A percentile compares a stretch with the other conserved stretches of the same genome.
Conservation (phyloP, 1,284 basidiomycete genomes). For the Rhodofomes roseus region DNA sequence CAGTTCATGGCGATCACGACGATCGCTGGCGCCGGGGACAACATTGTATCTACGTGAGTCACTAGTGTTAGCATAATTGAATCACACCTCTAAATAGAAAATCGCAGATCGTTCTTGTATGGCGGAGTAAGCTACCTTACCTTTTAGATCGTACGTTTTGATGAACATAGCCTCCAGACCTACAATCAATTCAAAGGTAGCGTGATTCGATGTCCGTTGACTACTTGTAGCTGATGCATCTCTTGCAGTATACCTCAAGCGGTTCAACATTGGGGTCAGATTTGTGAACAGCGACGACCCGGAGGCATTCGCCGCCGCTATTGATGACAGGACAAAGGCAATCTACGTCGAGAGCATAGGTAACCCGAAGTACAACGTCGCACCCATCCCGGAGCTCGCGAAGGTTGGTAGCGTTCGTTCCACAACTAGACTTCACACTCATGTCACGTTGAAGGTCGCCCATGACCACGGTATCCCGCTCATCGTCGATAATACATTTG, state of each 20-base stretch:
- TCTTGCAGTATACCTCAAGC: conserved; percentile 65
- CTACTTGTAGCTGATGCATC: neutral
- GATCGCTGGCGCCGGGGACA: conserved; percentile 72
- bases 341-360: conserved; percentile 84
- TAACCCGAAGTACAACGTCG: conserved; percentile 81
- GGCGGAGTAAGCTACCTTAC: conserved; percentile 49
- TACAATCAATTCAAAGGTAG: conserved; percentile 88
- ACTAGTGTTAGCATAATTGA: too few species aligned
- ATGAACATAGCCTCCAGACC: conserved; percentile 41
- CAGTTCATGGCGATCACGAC: conserved; percentile 76
- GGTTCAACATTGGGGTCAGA: conserved; percentile 76
- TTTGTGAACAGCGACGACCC: conserved; percentile 67
- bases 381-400: conserved; percentile 70
- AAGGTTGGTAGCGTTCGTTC: conserved; percentile 40
- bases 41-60: conserved; percentile 71
- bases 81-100: neutral
- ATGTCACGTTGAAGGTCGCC: conserved; percentile 40
- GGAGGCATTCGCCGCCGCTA: conserved; percentile 66
- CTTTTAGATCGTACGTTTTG: conserved; percentile 2
- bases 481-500: conserved; percentile 90
- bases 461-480: conserved; percentile 75
- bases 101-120: conserved; percentile 53
- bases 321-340: conserved; percentile 76
- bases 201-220: neutral
- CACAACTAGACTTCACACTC: neutral